Percentiles rank a stretch among this genome's conserved stretches.
Conservation (phyloP, 2,329 filamentous ascomycete species). For the Tolypocladium cylindrosporum region DNA sequence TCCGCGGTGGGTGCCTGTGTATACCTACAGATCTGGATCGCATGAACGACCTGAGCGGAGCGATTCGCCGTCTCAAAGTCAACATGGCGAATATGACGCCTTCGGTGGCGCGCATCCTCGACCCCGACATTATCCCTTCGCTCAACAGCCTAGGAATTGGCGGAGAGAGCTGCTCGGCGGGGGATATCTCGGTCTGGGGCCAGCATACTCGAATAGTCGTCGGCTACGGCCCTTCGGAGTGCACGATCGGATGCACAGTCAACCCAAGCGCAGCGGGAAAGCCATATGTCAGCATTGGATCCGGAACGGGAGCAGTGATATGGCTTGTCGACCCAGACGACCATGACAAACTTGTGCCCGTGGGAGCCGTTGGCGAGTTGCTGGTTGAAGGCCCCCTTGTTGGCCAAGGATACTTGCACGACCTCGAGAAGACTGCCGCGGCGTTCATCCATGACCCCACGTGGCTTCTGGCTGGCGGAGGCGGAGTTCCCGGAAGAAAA, state of each 20-base stretch:
- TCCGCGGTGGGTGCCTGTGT: slow-evolving; percentile 39
- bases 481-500: neutral
- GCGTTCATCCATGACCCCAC: slow-evolving; percentile 23
- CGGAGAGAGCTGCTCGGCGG: neutral
- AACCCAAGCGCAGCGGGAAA: slow-evolving; percentile 12
- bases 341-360: slow-evolving; percentile 10
- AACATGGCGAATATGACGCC: slow-evolving; percentile 42
- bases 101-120: slow-evolving; percentile 36
- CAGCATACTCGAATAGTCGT: slow-evolving; percentile 15
- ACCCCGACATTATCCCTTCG: slow-evolving; percentile 32
- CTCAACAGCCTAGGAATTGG: slow-evolving; percentile 31
- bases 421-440: slow-evolving; percentile 15
- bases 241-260: slow-evolving; percentile 30
- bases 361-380: slow-evolving; percentile 20
- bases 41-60: slow-evolving; percentile 37
- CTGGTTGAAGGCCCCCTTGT: slow-evolving; percentile 33
- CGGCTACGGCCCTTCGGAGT: slow-evolving; percentile 36
- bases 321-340: slow-evolving; percentile 14
- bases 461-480: slow-evolving; percentile 24
- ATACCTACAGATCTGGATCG: slow-evolving; percentile 44
- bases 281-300: slow-evolving; percentile 6
- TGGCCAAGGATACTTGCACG: slow-evolving; percentile 36
- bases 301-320: slow-evolving; percentile 2
- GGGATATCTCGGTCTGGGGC: neutral
- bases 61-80: slow-evolving; percentile 29